Percentiles rank a stretch among this genome's conserved stretches.
phyloP scores from a whole-genome alignment of 768 basidiomycete genomes.

The Pleurotus eryngii region DNA sequence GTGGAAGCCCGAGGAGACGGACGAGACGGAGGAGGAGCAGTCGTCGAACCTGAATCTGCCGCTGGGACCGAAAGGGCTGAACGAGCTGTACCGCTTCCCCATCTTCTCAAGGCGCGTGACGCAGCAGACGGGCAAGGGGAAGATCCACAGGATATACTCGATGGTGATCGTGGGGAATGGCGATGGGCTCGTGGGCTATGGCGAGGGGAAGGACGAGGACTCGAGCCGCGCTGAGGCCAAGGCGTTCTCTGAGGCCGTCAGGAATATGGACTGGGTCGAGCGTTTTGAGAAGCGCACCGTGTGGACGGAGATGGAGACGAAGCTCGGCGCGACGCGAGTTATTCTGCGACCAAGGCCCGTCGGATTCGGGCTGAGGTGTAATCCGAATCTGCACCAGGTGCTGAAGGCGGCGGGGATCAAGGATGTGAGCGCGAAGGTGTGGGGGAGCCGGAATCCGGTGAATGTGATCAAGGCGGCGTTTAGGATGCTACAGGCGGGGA shows the following conservation, averaged over 20 bases:
- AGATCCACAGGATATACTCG: conserved; percentile 59
- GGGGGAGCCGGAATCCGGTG: conserved; percentile 85
- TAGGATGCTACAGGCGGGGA: conserved; percentile 81
- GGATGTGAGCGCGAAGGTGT: conserved; percentile 92
- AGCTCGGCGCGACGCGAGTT: conserved; percentile 81
- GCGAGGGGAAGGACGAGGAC: conserved; percentile 75
- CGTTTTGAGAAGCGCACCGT: conserved; percentile 95
- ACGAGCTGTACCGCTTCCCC: conserved; percentile 31
- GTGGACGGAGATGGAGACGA: conserved; percentile 84
- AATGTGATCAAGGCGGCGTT: conserved; percentile 85
- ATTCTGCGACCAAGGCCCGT: conserved; percentile 78
- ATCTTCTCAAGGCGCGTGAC: conserved; percentile 59
- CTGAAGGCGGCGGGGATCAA: conserved; percentile 93
- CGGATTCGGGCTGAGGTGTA: conserved; percentile 90
- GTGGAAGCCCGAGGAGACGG: conserved; percentile 20
- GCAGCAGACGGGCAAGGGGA: conserved; percentile 94
- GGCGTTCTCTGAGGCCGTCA: conserved; percentile 67
- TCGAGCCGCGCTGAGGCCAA: conserved; percentile 48
- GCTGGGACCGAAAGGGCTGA: conserved; percentile 14
- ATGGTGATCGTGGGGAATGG: conserved; percentile 81
- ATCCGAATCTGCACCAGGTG: conserved; percentile 85
- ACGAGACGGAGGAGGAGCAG: conserved; percentile 28
- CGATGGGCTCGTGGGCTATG: conserved; percentile 77
- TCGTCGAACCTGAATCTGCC: conserved; percentile 24
- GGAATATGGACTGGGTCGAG: conserved; percentile 89